Percentiles rank a stretch among this genome's conserved stretches.
Conservation (phyloP, 2,329 filamentous ascomycete species). For the Coniella lustricola region DNA sequence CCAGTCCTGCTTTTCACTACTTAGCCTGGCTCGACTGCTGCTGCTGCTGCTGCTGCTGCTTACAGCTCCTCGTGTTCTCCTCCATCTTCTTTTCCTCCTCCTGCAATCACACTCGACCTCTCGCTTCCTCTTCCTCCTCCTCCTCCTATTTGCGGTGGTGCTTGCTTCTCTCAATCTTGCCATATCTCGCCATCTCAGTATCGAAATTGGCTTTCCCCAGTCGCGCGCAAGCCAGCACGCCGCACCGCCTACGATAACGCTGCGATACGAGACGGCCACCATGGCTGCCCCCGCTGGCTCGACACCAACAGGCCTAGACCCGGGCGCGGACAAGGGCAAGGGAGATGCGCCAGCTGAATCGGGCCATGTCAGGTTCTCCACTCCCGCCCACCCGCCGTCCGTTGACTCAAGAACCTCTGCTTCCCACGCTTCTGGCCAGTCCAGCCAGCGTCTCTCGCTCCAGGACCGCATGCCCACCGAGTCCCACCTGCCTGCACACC, state of each 20-base stretch:
- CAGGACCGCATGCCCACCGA: conserved; percentile 14
- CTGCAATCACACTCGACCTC: too few relatives aligned
- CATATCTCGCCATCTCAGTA: too few relatives aligned
- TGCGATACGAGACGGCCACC: conserved; percentile 9
- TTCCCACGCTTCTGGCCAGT: neutral
- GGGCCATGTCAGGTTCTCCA: conserved; percentile 16
- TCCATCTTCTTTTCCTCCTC: too few relatives aligned
- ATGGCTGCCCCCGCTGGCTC: conserved; percentile 12
- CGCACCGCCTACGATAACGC: neutral
- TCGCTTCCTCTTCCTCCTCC: too few relatives aligned
- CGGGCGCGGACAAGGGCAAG: conserved; percentile 3
- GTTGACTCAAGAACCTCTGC: conserved; percentile 9
- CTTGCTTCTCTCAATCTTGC: too few relatives aligned
- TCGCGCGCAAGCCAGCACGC: too few relatives aligned
- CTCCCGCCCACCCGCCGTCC: conserved; percentile 5
- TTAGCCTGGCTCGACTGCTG: too few relatives aligned
- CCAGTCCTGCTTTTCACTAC: too few relatives aligned
- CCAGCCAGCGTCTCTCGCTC: conserved; percentile 5
- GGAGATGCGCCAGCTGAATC: conserved; percentile 13
- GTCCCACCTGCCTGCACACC: conserved; percentile 27
- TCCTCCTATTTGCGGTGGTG: too few relatives aligned
- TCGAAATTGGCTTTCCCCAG: too few relatives aligned
- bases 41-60: too few relatives aligned
- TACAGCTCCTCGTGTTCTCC: too few relatives aligned
- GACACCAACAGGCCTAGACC: neutral